Base-by-base conservation (phyloP, 345 rosid genomes). In the Viola odorata region DNA sequence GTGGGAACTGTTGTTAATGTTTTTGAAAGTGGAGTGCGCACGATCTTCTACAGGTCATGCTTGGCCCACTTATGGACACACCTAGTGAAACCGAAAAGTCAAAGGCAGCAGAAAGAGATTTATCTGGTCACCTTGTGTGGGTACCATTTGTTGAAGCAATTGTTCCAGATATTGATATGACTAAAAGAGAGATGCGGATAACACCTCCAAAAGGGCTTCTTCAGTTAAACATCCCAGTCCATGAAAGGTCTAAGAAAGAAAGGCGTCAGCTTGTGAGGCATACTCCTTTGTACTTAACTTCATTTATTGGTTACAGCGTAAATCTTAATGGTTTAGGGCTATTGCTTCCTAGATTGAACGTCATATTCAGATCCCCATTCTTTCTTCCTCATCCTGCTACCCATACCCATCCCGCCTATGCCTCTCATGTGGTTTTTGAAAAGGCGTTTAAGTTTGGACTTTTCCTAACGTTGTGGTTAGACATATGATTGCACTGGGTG, bases 131-230 rank as follows among this genome's bases (percentile, higher is more conserved):
- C 53, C 86, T 85, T 53, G 85, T 81, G 37, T 91, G 95, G 98
- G 75, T 89, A 49, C 98, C 98, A 13, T 91, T 91, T 61, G 95
- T 87, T 2, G 86, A 84, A 51, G 86, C 86, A 48, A 91, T 91
- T 72, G 98, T 91, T 66, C 98, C 96, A 14, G 81, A 81, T 66
- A 88, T 89, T 74, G 85, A 91, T 70, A 65, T 84, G 74, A 70
- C 52, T 11, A 82, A 78, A 77, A 77, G 63, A 57, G 96, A 89
- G 80, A 83, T 91, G 85, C 64, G 73, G 56, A 89, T 91, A 51
- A 78, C 88, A 53, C 98, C 98, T 6, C 96, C 98, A 1, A 85
- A 82, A 68, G 98, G 98, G 62, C 95, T 91, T 32, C 91, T 91
- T 1, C 85, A 82, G 83, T 77, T 89, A 58, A 91, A 91, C 57